Base-by-base conservation (phyloP, 192 early-diverging fungal genomes). In the Allomyces macrogynus region DNA sequence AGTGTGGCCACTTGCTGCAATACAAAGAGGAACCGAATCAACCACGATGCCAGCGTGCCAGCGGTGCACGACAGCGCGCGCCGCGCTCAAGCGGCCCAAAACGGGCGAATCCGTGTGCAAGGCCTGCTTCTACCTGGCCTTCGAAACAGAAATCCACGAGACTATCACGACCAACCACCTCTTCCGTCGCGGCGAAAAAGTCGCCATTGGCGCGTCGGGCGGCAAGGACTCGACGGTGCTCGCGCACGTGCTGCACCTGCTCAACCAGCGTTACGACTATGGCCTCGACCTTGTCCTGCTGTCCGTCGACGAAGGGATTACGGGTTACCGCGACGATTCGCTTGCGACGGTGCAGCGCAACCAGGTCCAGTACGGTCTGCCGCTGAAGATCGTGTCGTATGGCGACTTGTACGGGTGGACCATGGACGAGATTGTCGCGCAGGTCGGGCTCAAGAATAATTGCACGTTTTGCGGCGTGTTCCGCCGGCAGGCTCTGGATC, bases 391-490 rank as follows among this genome's bases (percentile, higher is more conserved):
- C 65, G 85, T 99, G 22, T 92, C 90, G 1, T 99, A 99, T 67
- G 80, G 87, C 67, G 87, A 96, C 68, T 79, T 99, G 11, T 99
- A 96, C 75, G 92, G 92, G n/a, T 99, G 95, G 95, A 89, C 84
- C 60, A 99, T 99, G 95, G 95, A 99, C 77, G 78, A 86, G 26
- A 97, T 99, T 70, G 95, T 99, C 8, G 83, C 85, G 64, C 85
- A 93, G 62, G 88, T 96, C 22, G 95, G 95, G 0, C 79, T 86
- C 63, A 96, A 97, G 72, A 99, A 95, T 73, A 99, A 99, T 74
- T 99, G 95, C 75, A 99, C 95, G 18, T 99, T 95, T 70, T 99
- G 95, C 69, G 95, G 95, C 61, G 95, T 99, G 49, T 96, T 99
- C 70, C 84, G 95, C 62, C 81, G 95, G 23, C 95, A 98, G 73